phyloP scores from a whole-genome alignment of 2,329 filamentous ascomycete species.

The Fusarium hostae region DNA sequence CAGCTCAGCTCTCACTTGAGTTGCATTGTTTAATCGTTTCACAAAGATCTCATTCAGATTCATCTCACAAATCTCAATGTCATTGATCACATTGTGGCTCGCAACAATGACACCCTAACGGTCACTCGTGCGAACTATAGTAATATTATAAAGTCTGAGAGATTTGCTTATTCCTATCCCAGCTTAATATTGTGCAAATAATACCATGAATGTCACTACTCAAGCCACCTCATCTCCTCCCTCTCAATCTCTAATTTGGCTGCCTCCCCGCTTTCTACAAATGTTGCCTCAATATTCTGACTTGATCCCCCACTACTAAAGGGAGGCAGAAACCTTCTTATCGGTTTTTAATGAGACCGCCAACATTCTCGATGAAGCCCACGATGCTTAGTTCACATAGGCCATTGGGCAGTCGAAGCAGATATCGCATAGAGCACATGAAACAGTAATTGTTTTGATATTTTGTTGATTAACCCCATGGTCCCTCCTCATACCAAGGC shows the following conservation, averaged over 20 bases:
- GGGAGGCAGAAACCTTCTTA: conserved; percentile 29
- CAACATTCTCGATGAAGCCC: conserved; percentile 13
- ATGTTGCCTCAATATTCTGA: conserved; percentile 22
- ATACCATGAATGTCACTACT: not conserved
- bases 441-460: conserved; percentile 22
- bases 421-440: conserved; percentile 1
- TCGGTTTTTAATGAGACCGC: not conserved
- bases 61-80: not conserved
- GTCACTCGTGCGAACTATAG: not conserved
- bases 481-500: conserved; percentile 3
- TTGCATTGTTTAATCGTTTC: not conserved
- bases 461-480: conserved; percentile 31
- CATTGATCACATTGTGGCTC: not conserved
- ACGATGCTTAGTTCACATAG: not conserved
- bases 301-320: conserved; percentile 20
- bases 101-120: not conserved
- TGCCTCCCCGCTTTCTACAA: conserved; percentile 24
- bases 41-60: not conserved
- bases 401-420: not conserved
- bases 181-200: conserved; percentile 3
- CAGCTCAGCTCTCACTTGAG: not conserved
- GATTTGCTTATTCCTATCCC: conserved; percentile 9
- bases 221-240: conserved; percentile 34
- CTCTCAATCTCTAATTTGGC: not conserved
- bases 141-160: not conserved